Percentiles rank a stretch among this genome's conserved stretches.
Conservation (phyloP, 495 filamentous ascomycete species). For the Lineolata rhizophorae region DNA sequence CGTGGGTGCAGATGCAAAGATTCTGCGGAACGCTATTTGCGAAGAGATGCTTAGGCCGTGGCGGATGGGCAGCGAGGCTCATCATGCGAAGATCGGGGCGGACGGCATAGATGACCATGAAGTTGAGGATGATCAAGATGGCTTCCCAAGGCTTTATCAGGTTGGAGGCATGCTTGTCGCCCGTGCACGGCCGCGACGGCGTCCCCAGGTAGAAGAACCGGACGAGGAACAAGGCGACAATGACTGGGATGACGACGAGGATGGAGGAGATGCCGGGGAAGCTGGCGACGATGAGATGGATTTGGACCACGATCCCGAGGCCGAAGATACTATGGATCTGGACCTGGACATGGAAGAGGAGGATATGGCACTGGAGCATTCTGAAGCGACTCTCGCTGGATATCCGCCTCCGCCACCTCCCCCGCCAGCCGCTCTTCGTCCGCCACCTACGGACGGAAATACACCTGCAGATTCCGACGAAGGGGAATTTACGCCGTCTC, state of each 20-base stretch:
- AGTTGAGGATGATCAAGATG: constrained; percentile 11
- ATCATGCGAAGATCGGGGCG: constrained; percentile 61
- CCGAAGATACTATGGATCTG: constrained; percentile 27
- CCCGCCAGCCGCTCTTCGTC: constrained; percentile 19
- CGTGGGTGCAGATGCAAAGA: constrained; percentile 55
- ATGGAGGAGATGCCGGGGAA: constrained; percentile 24
- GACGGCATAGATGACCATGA: constrained; percentile 84
- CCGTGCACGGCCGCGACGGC: constrained; percentile 2
- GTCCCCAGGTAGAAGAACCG: constrained; percentile 15
- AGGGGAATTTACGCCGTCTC: constrained; percentile 6
- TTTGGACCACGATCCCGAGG: constrained; percentile 12
- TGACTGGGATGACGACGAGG: constrained; percentile 14
- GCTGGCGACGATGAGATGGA: constrained; percentile 18
- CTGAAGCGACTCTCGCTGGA: constrained; percentile 46
- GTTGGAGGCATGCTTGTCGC: constrained; percentile 1
- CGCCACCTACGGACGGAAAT: neutral
- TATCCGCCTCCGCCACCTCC: constrained; percentile 44
- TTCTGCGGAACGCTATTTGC: constrained; percentile 62
- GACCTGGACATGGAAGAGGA: constrained; percentile 30
- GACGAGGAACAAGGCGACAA: constrained; percentile 20
- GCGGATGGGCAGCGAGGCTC: constrained; percentile 68
- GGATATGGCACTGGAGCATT: constrained; percentile 26
- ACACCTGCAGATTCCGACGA: too few relatives aligned
- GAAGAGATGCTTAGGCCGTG: constrained; percentile 76
- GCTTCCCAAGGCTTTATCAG: neutral